These are phyloP conservation scores for Lichtheimia ornata DNA, from an alignment of 371 early-diverging fungal species.

Conservation along the genomic window DNA sequence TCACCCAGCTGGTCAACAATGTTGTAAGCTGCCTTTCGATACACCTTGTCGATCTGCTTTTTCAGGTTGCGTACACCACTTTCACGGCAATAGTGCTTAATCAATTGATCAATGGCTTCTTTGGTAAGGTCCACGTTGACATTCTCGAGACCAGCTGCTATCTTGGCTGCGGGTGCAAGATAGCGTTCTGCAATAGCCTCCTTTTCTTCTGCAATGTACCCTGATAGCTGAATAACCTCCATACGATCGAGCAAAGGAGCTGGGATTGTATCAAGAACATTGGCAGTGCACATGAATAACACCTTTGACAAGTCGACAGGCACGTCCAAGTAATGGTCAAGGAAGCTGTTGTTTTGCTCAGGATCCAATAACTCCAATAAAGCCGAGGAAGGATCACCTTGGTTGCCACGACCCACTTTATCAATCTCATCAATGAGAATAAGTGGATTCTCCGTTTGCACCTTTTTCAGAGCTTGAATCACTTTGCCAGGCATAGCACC, in stretches of 20 bases:
- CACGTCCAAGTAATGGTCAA: conserved; percentile 98
- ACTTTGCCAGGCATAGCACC: conserved; percentile 99
- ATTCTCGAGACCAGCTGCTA: conserved; percentile 77
- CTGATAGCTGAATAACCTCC: conserved; percentile 95
- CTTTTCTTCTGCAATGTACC: conserved; percentile 97
- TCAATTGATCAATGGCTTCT: conserved; percentile 81
- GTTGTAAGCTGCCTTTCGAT: conserved; percentile 92
- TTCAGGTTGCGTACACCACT: conserved; percentile 96
- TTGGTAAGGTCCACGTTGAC: conserved; percentile 71
- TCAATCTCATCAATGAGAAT: conserved; percentile 98
- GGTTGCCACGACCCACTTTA: conserved; percentile 94
- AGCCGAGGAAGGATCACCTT: conserved; percentile 96
- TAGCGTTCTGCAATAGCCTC: conserved; percentile 90
- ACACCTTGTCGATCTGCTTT: conserved; percentile 97
- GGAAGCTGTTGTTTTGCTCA: conserved; percentile 93
- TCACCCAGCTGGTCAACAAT: conserved; percentile 67
- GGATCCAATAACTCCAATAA: conserved; percentile 95
- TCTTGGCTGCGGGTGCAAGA: conserved; percentile 82
- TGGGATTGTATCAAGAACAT: conserved; percentile 94
- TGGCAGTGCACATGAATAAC: conserved; percentile 98
- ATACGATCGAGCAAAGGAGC: conserved; percentile 96
- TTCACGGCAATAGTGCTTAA: conserved; percentile 93
- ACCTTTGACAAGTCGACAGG: conserved; percentile 96
- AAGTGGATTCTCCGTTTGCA: conserved; percentile 95
- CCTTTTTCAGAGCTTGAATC: conserved; percentile 96